A percentile compares a stretch with the other conserved stretches of the same genome.
Conservation (phyloP, 148 eudicot genomes). For the Linanthus parryae region DNA sequence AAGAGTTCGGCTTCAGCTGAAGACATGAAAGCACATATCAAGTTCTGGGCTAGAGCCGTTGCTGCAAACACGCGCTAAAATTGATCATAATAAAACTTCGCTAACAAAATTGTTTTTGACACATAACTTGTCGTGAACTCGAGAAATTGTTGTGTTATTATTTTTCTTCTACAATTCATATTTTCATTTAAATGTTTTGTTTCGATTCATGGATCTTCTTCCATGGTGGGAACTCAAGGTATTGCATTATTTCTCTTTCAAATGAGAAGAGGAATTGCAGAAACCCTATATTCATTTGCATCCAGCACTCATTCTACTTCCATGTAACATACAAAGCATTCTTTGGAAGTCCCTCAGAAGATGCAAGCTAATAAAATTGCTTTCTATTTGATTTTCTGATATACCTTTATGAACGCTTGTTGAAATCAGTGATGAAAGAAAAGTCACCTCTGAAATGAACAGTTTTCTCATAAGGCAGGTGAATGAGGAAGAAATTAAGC, state of each 20-base stretch:
- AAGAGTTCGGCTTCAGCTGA: slow-evolving; percentile 36
- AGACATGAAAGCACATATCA: slow-evolving; percentile 76
- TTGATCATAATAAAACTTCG: slow-evolving; percentile 15
- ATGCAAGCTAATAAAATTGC: not conserved
- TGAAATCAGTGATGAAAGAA: too few relatives aligned
- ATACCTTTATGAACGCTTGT: too few relatives aligned
- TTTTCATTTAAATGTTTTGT: slow-evolving; percentile 8
- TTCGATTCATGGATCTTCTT: not conserved
- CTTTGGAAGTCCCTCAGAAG: slow-evolving; percentile 4
- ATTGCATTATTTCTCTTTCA: not conserved
- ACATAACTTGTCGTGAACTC: not conserved
- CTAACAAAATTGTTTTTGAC: not conserved
- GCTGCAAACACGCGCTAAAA: slow-evolving; percentile 70
- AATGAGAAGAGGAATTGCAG: not conserved
- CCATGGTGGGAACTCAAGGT: not conserved
- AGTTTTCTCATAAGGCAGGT: too few relatives aligned
- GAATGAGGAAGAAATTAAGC: too few relatives aligned
- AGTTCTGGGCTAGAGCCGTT: slow-evolving; percentile 88
- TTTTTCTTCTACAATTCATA: not conserved
- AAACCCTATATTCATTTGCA: not conserved
- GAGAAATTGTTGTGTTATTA: not conserved
- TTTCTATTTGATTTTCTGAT: too few relatives aligned
- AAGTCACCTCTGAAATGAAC: too few relatives aligned
- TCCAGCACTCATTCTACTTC: not conserved
- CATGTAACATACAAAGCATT: not conserved